Base-by-base conservation (phyloP, 2,329 filamentous ascomycete genomes). In the Phialocephala subalpina region DNA sequence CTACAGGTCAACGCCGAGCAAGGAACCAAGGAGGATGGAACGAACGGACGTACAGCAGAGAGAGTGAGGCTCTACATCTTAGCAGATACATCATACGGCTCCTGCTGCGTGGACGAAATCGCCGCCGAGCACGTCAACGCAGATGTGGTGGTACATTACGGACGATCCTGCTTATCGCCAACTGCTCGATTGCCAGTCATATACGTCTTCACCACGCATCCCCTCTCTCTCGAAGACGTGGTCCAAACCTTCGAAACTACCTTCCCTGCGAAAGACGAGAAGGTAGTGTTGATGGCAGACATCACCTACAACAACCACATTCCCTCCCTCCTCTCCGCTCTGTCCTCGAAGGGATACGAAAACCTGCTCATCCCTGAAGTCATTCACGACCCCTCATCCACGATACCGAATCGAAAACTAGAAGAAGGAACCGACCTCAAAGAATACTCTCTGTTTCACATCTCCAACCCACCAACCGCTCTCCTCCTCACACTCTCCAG, bases 91-190 rank as follows among this genome's bases (percentile, higher is more conserved):
- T 97, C 95, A 1, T 99, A 98, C 79, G 97, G 96, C 66, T 91
- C 95, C 0, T 99, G 96, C 80, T 99, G 96, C 75, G 94, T 98
- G 20, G 96, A 99, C 75, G 96, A 99, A 80, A 90, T 98, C 47
- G 96, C 96, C 0, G 96, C 96, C 2, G 94, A 99, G 78, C 96
- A 99, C 77, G 91, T 93, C 18, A 86, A 93, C 73, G 94, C 96
- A 7, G 91, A 98, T 68, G 92, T 94, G 0, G 92, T 98, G 1
- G 90, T 99, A 16, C 96, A 99, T 77, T 99, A 98, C 73, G 96
- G 96, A 2, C 86, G 96, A 60, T 91, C 95, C 0, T 99, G 96
- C 76, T 83, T 99, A 27, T 97, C 94, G 8, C 95, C 95, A 0
- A 97, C 95, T 0, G 92, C 92, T 12, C 84, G 94, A 63, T 80